A percentile compares a stretch with the other conserved stretches of the same genome.
Evolutionary conservation across 768 basidiomycete species (phyloP).

Genomic region (Boletellus sp.): DNA sequence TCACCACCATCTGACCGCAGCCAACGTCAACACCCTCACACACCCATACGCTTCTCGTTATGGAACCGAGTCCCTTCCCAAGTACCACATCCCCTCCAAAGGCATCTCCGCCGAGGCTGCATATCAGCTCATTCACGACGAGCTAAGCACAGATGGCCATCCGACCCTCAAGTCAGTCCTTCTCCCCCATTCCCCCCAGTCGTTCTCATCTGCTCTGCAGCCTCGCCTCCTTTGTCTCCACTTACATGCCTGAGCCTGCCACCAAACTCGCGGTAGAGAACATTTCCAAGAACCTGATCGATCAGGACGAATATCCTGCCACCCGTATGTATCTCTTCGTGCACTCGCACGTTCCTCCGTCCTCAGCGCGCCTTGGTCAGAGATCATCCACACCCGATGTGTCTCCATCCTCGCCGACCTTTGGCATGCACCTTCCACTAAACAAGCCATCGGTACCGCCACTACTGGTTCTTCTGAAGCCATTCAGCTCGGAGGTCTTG

Average conservation of each 20-base stretch:
- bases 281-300: slow-evolving; percentile 64
- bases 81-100: slow-evolving; percentile 59
- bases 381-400: slow-evolving; percentile 43
- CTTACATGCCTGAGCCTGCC: slow-evolving; percentile 55
- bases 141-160: slow-evolving; percentile 51
- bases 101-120: slow-evolving; percentile 52
- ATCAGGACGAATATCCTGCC: slow-evolving; percentile 67
- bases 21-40: slow-evolving; percentile 29
- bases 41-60: slow-evolving; percentile 63
- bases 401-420: slow-evolving; percentile 60
- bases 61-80: slow-evolving; percentile 64
- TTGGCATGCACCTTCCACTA: slow-evolving; percentile 58
- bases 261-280: slow-evolving; percentile 61
- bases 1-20: slow-evolving; percentile 35
- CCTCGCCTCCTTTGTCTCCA: slow-evolving; percentile 65
- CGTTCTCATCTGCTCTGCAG: slow-evolving; percentile 14
- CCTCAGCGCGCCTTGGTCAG: slow-evolving; percentile 13
- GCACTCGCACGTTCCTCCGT: neutral
- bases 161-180: slow-evolving; percentile 47
- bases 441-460: slow-evolving; percentile 61
- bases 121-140: slow-evolving; percentile 64
- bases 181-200: neutral
- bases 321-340: slow-evolving; percentile 34
- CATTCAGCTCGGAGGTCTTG: slow-evolving; percentile 68
- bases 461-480: slow-evolving; percentile 72